Percentiles rank a stretch among this genome's conserved stretches.
phyloP scores from a whole-genome alignment of 2,329 filamentous ascomycete species.

The Elsinoe batatas region DNA sequence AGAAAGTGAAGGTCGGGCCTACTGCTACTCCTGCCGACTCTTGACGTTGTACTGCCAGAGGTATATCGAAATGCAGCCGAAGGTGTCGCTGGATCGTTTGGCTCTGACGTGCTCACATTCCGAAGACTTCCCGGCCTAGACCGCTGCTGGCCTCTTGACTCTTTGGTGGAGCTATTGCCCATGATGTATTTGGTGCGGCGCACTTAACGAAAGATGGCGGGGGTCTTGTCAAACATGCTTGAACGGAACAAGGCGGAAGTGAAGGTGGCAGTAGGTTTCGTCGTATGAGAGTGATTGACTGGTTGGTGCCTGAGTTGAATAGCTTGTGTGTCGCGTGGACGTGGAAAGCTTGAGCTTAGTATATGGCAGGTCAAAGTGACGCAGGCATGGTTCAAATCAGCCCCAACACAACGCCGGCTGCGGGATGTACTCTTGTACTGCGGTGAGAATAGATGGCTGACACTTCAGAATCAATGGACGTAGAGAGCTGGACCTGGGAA shows the following conservation, averaged over 20 bases:
- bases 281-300: background rate
- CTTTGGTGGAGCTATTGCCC: conserved; percentile 42
- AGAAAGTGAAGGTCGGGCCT: conserved; percentile 50
- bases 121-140: conserved; percentile 27
- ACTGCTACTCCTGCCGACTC: conserved; percentile 36
- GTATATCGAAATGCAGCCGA: conserved; percentile 21
- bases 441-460: background rate
- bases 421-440: conserved; percentile 1
- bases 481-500: background rate
- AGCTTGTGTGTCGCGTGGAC: conserved; percentile 12
- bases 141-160: conserved; percentile 29
- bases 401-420: background rate
- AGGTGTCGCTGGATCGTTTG: conserved; percentile 18
- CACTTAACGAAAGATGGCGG: background rate
- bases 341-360: conserved; percentile 12
- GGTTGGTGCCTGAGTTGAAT: conserved; percentile 11
- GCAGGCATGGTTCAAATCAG: conserved; percentile 10
- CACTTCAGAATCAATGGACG: background rate
- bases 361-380: conserved; percentile 12
- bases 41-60: conserved; percentile 36
- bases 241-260: background rate
- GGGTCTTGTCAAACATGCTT: conserved; percentile 14
- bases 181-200: conserved; percentile 20
- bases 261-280: background rate
- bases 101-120: conserved; percentile 25